These are phyloP conservation scores for Pythium aquatile DNA, from an alignment of 352 stramenopile genomes.

Conservation along the genomic window DNA sequence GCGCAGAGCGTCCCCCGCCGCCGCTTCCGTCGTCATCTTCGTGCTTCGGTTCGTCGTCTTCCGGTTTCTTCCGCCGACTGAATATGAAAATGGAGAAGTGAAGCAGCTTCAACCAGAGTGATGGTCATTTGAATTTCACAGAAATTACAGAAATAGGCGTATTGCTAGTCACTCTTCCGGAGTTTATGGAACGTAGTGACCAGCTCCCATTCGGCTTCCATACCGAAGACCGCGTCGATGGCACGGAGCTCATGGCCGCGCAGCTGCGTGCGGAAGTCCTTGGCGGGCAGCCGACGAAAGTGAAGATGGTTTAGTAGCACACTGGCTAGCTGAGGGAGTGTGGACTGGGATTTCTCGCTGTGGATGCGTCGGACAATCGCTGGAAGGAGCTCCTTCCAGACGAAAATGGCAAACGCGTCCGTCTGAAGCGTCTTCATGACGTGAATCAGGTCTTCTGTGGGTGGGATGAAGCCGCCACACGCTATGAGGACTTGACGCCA, in stretches of 20 bases:
- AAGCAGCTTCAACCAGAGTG: slow-evolving; percentile 16
- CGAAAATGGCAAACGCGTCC: slow-evolving; percentile 41
- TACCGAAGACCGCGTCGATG: slow-evolving; percentile 32
- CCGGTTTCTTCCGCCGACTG: not conserved
- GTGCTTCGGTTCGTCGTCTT: not conserved
- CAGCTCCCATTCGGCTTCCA: slow-evolving; percentile 41
- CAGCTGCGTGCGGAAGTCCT: slow-evolving; percentile 56
- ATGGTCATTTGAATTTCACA: slow-evolving; percentile 1
- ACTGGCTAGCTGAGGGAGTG: slow-evolving; percentile 17
- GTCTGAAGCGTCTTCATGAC: slow-evolving; percentile 43
- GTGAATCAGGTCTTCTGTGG: slow-evolving; percentile 29
- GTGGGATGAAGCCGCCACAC: slow-evolving; percentile 11
- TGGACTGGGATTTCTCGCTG: slow-evolving; percentile 6
- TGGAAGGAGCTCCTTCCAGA: slow-evolving; percentile 53
- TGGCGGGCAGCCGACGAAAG: slow-evolving; percentile 41
- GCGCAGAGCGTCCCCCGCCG: slow-evolving; percentile 6
- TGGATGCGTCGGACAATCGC: slow-evolving; percentile 24
- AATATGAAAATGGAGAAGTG: slow-evolving; percentile 7
- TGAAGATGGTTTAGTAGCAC: slow-evolving; percentile 31
- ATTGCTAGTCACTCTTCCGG: slow-evolving; percentile 19
- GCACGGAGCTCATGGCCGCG: slow-evolving; percentile 48
- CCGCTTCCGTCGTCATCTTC: slow-evolving; percentile 6
- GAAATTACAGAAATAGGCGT: slow-evolving; percentile 10
- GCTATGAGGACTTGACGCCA: slow-evolving; percentile 38
- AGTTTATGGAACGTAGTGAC: slow-evolving; percentile 46